phyloP scores from a whole-genome alignment of 768 basidiomycete species.

The Cubamyces sp. region DNA sequence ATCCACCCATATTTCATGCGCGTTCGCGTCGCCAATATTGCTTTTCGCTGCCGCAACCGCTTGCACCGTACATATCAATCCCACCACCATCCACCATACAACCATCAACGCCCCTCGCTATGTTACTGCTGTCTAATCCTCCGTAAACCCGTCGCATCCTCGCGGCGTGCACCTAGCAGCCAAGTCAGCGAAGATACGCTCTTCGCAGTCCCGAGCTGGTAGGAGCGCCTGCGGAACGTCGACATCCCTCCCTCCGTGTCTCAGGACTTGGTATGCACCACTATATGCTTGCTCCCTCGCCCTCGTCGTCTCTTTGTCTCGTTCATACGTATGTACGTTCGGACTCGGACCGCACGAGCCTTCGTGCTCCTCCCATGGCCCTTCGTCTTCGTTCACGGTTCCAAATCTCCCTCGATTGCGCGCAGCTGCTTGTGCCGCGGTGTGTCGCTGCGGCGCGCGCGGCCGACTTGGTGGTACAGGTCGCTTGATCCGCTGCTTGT shows the following conservation, averaged over 20 bases:
- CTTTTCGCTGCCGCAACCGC: slow-evolving; percentile 17
- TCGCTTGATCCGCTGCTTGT: background rate
- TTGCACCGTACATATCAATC: slow-evolving; percentile 21
- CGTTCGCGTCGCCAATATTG: slow-evolving; percentile 16
- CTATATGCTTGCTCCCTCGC: slow-evolving; percentile 5
- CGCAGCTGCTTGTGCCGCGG: background rate
- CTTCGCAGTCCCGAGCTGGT: background rate
- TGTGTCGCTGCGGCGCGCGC: background rate
- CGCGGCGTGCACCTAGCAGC: background rate
- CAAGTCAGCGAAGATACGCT: background rate
- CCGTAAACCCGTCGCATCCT: background rate
- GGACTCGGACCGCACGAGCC: background rate
- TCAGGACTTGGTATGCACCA: slow-evolving; percentile 7
- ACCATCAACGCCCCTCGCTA: background rate
- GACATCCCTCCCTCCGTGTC: background rate
- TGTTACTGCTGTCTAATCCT: slow-evolving; percentile 15
- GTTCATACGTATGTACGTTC: background rate
- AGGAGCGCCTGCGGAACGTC: background rate
- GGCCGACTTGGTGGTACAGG: background rate
- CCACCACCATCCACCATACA: background rate
- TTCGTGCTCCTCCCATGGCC: background rate
- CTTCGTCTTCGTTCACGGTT: background rate
- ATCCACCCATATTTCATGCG: slow-evolving; percentile 1
- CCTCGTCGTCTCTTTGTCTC: background rate
- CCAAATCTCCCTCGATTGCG: background rate